Percentiles rank a stretch among this genome's conserved stretches.
These are phyloP conservation scores for Hansenula anomala DNA, from an alignment of 1,139 yeast genomes.

Conservation along the genomic window DNA sequence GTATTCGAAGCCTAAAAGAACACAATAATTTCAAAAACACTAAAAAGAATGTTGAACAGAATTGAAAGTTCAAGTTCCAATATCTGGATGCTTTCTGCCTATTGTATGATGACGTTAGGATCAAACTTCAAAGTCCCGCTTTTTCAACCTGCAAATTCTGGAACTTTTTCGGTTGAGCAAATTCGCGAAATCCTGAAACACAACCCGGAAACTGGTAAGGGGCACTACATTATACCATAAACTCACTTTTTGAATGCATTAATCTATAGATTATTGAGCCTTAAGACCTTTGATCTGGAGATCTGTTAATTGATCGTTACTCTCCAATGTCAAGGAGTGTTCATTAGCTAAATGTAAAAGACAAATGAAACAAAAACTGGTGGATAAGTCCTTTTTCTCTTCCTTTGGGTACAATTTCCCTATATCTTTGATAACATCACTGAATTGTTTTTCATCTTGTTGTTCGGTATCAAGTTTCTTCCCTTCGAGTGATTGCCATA, in stretches of 20 bases:
- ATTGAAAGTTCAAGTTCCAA: too few relatives aligned
- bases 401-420: conserved; percentile 49
- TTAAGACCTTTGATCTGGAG: conserved; percentile 32
- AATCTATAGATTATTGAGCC: not conserved
- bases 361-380: conserved; percentile 85
- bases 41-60: too few relatives aligned
- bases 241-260: too few relatives aligned
- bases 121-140: too few relatives aligned
- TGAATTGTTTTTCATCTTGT: conserved; percentile 33
- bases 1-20: too few relatives aligned
- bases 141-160: too few relatives aligned
- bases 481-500: conserved; percentile 60
- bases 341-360: conserved; percentile 86
- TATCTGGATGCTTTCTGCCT: too few relatives aligned
- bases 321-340: conserved; percentile 64
- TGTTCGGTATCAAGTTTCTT: conserved; percentile 9
- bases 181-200: too few relatives aligned
- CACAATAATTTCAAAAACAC: too few relatives aligned
- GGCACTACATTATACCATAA: not conserved
- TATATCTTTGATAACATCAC: conserved; percentile 44
- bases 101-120: too few relatives aligned
- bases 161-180: too few relatives aligned
- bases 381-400: conserved; percentile 62
- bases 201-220: not conserved
- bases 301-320: conserved; percentile 54